Evolutionary conservation across 208 protist genomes (phyloP).

Genomic region (Leishmania major): DNA sequence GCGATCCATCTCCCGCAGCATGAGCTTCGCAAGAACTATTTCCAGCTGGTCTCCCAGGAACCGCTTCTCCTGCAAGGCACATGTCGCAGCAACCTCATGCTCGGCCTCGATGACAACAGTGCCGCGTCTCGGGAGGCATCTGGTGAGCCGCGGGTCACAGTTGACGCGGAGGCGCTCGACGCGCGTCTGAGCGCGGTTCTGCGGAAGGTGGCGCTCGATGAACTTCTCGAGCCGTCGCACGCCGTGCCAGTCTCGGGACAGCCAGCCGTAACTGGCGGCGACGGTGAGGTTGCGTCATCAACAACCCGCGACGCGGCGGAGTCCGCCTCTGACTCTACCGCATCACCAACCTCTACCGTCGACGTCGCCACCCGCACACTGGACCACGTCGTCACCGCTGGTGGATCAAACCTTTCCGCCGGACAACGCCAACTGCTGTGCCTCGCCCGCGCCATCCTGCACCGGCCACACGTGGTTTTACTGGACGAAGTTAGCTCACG

Average conservation of each 20-base stretch:
- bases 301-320: not conserved
- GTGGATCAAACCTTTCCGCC: conserved; percentile 90
- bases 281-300: conserved; percentile 5
- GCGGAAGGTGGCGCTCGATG: conserved; percentile 43
- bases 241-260: not conserved
- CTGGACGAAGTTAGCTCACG: conserved; percentile 96
- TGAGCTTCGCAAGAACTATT: conserved; percentile 76
- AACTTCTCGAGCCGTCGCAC: conserved; percentile 35
- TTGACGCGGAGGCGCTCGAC: conserved; percentile 20
- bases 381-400: conserved; percentile 52
- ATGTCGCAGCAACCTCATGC: conserved; percentile 93
- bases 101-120: conserved; percentile 40
- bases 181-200: conserved; percentile 45
- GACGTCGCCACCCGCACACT: conserved; percentile 43
- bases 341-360: not conserved
- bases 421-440: conserved; percentile 97
- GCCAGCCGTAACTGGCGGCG: conserved; percentile 3
- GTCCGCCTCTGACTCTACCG: not conserved
- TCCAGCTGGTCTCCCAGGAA: conserved; percentile 99
- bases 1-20: conserved; percentile 20
- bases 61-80: conserved; percentile 96
- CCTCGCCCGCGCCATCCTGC: conserved; percentile 95
- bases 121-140: not conserved
- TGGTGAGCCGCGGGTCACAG: not conserved
- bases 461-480: conserved; percentile 88